Percentiles rank a stretch among this genome's conserved stretches.
phyloP scores from a whole-genome alignment of 441 rosid species.

The Erysimum cheiri region DNA sequence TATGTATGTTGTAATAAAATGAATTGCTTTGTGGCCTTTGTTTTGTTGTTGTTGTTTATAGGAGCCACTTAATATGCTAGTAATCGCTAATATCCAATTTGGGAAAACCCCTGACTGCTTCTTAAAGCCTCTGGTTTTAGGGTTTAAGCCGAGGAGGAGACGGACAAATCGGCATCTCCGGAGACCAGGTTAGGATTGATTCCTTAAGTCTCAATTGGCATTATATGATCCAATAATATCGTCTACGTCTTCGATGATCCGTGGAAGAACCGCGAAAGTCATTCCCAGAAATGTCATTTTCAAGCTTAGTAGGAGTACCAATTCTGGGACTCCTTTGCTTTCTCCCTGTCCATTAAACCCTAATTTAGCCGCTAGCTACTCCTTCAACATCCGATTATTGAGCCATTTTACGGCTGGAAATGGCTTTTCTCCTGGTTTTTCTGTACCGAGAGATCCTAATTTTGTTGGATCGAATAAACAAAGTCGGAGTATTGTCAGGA shows the following conservation, averaged over 20 bases:
- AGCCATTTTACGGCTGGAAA: conserved; percentile 40
- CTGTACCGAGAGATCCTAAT: conserved; percentile 35
- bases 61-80: background rate
- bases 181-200: conserved; percentile 37
- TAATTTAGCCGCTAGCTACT: conserved; percentile 12
- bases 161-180: conserved; percentile 12
- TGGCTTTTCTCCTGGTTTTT: conserved; percentile 33
- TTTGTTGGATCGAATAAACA: conserved; percentile 22
- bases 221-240: conserved; percentile 29
- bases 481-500: conserved; percentile 45
- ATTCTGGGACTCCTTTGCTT: conserved; percentile 36
- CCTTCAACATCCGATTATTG: conserved; percentile 29
- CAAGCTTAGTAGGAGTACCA: conserved; percentile 44
- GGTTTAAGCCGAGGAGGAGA: conserved; percentile 41
- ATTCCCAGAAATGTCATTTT: conserved; percentile 45
- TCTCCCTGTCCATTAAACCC: conserved; percentile 32
- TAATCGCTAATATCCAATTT: too few species aligned
- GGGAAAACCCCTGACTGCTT: conserved; percentile 10
- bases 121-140: conserved; percentile 32
- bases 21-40: background rate
- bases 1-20: background rate
- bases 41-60: background rate
- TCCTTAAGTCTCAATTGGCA: conserved; percentile 1
- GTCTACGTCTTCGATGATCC: conserved; percentile 41
- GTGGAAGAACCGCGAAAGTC: conserved; percentile 37